Percentiles rank a stretch among this genome's conserved stretches.
Evolutionary conservation across 2,329 filamentous ascomycete genomes (phyloP).

Genomic region (Cordyceps cicadae): DNA sequence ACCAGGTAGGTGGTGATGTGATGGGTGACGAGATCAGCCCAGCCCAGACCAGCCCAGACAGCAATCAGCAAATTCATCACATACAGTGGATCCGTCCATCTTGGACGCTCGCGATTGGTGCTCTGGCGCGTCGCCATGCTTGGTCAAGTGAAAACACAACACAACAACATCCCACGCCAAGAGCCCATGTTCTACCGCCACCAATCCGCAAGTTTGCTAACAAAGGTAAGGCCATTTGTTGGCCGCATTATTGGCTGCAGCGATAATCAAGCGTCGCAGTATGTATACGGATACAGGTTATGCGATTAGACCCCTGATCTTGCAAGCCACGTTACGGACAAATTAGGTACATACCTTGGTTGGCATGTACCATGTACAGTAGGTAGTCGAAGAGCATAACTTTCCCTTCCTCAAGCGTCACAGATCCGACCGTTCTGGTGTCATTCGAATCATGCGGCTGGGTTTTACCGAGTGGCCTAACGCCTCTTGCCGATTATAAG

Average conservation of each 20-base stretch:
- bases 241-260: not conserved
- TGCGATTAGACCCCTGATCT: not conserved
- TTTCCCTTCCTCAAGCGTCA: not conserved
- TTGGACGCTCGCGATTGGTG: not conserved
- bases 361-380: too few species aligned
- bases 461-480: too few species aligned
- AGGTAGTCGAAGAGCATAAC: not conserved
- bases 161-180: too few species aligned
- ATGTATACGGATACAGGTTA: not conserved
- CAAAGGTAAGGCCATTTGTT: not conserved
- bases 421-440: not conserved
- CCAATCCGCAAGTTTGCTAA: not conserved
- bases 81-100: not conserved
- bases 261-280: not conserved
- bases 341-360: too few species aligned
- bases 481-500: too few species aligned
- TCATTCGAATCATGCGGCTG: not conserved
- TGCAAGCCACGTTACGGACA: not conserved
- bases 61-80: too few species aligned
- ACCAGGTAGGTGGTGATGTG: too few species aligned
- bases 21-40: not conserved
- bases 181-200: not conserved
- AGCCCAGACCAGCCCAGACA: not conserved
- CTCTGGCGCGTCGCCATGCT: not conserved
- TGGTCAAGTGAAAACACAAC: too few species aligned